Evolutionary conservation across 345 rosid species (phyloP).

Genomic region (Pistacia vera): DNA sequence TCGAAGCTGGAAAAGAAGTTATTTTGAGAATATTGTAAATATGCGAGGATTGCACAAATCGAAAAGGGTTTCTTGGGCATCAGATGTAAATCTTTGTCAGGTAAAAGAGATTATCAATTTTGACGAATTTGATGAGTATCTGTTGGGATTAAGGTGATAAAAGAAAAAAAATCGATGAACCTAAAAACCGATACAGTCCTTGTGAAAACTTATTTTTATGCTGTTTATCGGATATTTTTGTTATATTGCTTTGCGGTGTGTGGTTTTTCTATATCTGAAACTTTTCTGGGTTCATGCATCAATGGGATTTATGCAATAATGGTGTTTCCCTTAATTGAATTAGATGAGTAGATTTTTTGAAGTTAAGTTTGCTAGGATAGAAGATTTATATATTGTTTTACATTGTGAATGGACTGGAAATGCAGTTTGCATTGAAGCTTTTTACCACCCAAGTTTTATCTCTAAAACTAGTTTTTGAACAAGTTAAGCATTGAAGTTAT

Average conservation of each 20-base stretch:
- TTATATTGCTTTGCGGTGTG: not conserved
- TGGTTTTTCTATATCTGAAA: slow-evolving; percentile 3
- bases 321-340: not conserved
- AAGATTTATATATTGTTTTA: not conserved
- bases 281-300: not conserved
- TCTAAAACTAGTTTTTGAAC: not conserved
- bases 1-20: slow-evolving; percentile 31
- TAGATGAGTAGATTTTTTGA: not conserved
- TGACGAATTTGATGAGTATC: slow-evolving; percentile 10
- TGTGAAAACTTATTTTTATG: not conserved
- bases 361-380: not conserved
- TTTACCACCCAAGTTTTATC: not conserved
- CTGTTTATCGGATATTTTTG: not conserved
- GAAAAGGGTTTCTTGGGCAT: slow-evolving; percentile 89
- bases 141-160: slow-evolving; percentile 6
- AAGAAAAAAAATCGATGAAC: not conserved
- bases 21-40: slow-evolving; percentile 41
- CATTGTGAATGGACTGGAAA: not conserved
- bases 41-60: slow-evolving; percentile 83
- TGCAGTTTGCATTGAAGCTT: not conserved
- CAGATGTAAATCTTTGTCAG: slow-evolving; percentile 97
- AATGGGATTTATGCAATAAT: not conserved
- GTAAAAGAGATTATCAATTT: slow-evolving; percentile 43
- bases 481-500: not conserved
- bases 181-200: not conserved